phyloP scores from a whole-genome alignment of 2,329 filamentous ascomycete genomes.

The Endoconidiophora polonica region DNA sequence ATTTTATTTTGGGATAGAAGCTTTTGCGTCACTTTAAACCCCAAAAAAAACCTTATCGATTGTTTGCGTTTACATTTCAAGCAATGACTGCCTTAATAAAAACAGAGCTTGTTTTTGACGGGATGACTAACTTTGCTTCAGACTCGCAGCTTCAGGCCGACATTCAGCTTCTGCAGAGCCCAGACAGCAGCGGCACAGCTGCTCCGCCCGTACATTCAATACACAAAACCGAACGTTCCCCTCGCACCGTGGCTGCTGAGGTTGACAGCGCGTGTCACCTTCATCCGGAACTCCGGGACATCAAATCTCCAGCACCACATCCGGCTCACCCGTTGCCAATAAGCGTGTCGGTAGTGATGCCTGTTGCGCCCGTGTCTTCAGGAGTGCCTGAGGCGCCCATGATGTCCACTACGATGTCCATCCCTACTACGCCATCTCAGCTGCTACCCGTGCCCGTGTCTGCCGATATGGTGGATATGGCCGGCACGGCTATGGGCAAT shows the following conservation, averaged over 20 bases:
- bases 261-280: neutral
- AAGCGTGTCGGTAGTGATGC: neutral
- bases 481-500: constrained; percentile 15
- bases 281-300: neutral
- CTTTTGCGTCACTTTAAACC: too few species aligned
- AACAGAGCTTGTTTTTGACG: too few species aligned
- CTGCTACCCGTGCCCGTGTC: neutral
- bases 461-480: neutral
- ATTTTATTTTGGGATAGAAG: too few species aligned
- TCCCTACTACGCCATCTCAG: neutral
- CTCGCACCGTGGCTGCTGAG: neutral
- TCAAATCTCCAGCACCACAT: neutral
- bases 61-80: too few species aligned
- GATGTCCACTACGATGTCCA: constrained; percentile 20
- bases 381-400: constrained; percentile 18
- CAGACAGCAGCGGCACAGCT: constrained; percentile 3
- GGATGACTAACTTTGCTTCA: neutral
- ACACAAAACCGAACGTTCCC: too few species aligned
- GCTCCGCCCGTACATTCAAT: too few species aligned
- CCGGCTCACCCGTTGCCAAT: neutral
- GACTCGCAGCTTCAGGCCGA: constrained; percentile 9
- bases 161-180: constrained; percentile 10
- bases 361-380: neutral
- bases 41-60: too few species aligned
- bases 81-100: too few species aligned